Evolutionary conservation across 495 filamentous ascomycete genomes (phyloP), one percentile per base, ranked within the genome.

Genomic region (Xanthoparmelia taractica): DNA sequence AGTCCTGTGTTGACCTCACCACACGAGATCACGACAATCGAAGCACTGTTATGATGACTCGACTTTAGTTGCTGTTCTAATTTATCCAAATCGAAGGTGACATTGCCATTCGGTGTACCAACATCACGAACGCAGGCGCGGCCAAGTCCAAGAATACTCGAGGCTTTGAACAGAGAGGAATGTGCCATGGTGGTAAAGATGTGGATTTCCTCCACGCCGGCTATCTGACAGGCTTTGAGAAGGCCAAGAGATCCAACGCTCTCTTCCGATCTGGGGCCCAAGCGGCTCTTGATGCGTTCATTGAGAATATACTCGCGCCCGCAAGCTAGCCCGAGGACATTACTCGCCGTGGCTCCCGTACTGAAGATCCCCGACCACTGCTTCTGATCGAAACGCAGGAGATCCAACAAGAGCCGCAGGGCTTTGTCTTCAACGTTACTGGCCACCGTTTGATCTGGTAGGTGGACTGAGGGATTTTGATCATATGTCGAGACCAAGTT

Each of bases 1-100:
- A 82, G 76, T 2, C 93, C 93, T 6, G 91, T 96, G 67, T 97
- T 97, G 43, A 97, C 90, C 76, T 97, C 93, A 11, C 89, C 91
- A 31, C 85, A 86, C 31, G 90, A 92, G 11, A 96, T 75, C 18
- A 80, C 87, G 4, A 96, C 80, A 60, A 97, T 91, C 52, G 79
- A 87, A 15, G 80, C 90, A 31, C 79, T 80, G 20, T 80, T 78
- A 6, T 72, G 38, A 67, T 73, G 58, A 64, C 75, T 63, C 13
- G 31, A 45, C 27, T 73, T 72, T 25, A 92, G 74, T 27, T 79
- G 73, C 41, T 82, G 77, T 65, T 85, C 79, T 0, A 91, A 70
- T 15, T 69, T 66, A 18, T 82, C 76, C 25, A 95, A 59, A 66
- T 96, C 87, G 68, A 96, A 79, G 52, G 74, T 75, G 76, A 90